phyloP scores from a whole-genome alignment of 179 eudicot species.

The Beta lomatogona region DNA sequence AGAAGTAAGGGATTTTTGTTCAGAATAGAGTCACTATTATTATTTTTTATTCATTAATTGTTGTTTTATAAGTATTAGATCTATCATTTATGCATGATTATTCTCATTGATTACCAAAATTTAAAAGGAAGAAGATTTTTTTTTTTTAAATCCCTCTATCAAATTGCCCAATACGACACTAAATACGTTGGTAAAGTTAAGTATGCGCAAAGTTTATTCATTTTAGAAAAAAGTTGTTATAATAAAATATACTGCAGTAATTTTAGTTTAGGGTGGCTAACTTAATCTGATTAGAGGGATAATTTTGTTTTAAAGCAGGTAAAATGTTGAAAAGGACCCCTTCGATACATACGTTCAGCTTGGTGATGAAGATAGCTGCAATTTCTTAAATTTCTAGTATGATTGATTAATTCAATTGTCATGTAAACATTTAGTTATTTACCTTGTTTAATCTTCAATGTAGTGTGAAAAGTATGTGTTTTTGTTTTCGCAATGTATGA shows the following conservation, averaged over 20 bases:
- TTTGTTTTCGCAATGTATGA: neutral
- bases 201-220: too few relatives aligned
- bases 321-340: neutral
- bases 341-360: neutral
- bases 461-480: neutral
- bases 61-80: too few relatives aligned
- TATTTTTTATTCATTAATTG: too few relatives aligned
- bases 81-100: too few relatives aligned
- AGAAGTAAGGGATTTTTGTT: too few relatives aligned
- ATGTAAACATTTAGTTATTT: neutral
- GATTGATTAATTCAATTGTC: constrained; percentile 5
- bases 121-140: too few relatives aligned
- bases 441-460: neutral
- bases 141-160: too few relatives aligned
- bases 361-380: neutral
- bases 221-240: too few relatives aligned
- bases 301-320: neutral
- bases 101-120: too few relatives aligned
- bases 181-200: too few relatives aligned
- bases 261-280: neutral
- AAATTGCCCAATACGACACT: too few relatives aligned
- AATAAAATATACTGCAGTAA: neutral
- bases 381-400: neutral
- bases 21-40: too few relatives aligned
- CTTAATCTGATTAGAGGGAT: neutral